Base-by-base conservation (phyloP, 768 basidiomycete species). In the Boletellus ananiceps region DNA sequence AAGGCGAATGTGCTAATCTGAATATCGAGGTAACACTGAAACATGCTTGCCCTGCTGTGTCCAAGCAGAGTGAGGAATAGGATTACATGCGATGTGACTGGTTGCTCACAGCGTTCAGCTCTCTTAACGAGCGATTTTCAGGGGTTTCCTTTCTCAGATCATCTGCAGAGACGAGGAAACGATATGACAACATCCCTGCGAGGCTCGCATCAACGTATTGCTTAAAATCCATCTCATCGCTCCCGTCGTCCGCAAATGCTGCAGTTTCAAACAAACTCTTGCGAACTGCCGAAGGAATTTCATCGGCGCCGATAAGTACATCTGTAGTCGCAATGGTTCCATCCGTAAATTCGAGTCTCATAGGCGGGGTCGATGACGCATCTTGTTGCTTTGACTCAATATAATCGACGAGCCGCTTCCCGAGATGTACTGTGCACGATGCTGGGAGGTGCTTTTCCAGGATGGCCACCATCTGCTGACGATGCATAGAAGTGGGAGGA, bases 281-380 rank as follows among this genome's bases (percentile, higher is more conserved):
- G 27, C 67, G 68, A 19, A 64, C 59, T 2, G 45, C 40, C 1
- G 63, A 67, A 14, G 59, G 65, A 18, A 78, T 66, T 4, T 77
- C 77, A 51, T 77, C 76, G 35, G 73, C 74, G 4, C 75, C 77
- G 40, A 78, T 52, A 5, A 78, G 68, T 14, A 78, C 54, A 43
- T 79, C 71, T 8, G 75, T 65, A 25, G 57, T 63, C 9, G 68
- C 46, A 2, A 18, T 46, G 1, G 53, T 56, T 6, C 56, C 53
- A 23, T 61, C 57, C 1, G 57, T 29, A 8, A 61, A 61, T 2
- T 44, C 25, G 2, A 61, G 52, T 14, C 12, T 37, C 12, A 56
- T 55, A 0, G 47, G 23, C 5, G 33, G 57, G 2, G 46, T 64
- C n/a, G 68, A 66, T 6, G 65, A 66, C 43, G 71, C 64, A 9